Evolutionary conservation across 2,329 filamentous ascomycete species (phyloP).

Genomic region (Stemphylium beticola): DNA sequence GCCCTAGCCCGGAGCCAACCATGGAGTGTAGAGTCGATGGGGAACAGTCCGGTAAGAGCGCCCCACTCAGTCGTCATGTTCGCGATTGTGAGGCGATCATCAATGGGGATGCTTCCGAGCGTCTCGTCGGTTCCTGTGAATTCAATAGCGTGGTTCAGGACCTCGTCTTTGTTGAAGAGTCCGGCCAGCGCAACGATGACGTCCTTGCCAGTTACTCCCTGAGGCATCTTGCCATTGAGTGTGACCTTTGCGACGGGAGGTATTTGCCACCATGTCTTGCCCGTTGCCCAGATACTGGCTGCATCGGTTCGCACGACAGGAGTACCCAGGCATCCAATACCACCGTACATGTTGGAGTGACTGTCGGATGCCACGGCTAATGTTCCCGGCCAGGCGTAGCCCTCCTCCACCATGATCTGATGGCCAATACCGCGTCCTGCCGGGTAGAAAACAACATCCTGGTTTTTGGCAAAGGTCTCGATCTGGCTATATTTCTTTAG

Average conservation of each 20-base stretch:
- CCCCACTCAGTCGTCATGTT: conserved; percentile 90
- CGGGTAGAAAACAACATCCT: conserved; percentile 79
- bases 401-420: conserved; percentile 89
- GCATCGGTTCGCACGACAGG: conserved; percentile 88
- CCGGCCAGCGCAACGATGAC: conserved; percentile 89
- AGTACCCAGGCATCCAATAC: conserved; percentile 76
- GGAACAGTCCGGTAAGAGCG: conserved; percentile 76
- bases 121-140: conserved; percentile 83
- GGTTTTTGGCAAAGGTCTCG: conserved; percentile 77
- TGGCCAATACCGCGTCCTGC: conserved; percentile 85
- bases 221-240: conserved; percentile 74
- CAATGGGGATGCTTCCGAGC: conserved; percentile 72
- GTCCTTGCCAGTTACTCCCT: conserved; percentile 89
- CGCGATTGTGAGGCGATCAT: conserved; percentile 73
- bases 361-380: conserved; percentile 78
- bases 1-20: conserved; percentile 80
- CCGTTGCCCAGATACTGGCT: conserved; percentile 83
- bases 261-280: conserved; percentile 85
- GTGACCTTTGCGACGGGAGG: conserved; percentile 83
- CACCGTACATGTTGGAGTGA: conserved; percentile 85
- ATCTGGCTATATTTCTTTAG: conserved; percentile 83
- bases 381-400: conserved; percentile 84
- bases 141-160: conserved; percentile 89
- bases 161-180: conserved; percentile 84
- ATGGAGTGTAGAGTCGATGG: conserved; percentile 74